Evolutionary conservation across 495 filamentous ascomycete genomes (phyloP).

Genomic region (Neurospora sp.): DNA sequence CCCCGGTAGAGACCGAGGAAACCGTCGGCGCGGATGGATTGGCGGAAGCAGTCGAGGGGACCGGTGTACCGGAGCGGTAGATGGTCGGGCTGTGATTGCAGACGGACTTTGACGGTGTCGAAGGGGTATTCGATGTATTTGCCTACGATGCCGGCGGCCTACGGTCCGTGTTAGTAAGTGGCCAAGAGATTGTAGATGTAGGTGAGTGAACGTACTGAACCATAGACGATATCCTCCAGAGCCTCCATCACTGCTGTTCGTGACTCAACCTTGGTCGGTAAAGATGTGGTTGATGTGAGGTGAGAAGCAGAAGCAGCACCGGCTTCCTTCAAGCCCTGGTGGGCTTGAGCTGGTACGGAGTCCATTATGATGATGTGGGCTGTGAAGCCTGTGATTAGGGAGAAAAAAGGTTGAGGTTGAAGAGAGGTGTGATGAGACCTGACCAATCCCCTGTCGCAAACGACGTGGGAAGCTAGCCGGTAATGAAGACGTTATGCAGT

Average conservation of each 20-base stretch:
- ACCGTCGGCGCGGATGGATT: constrained; percentile 66
- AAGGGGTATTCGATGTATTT: constrained; percentile 98
- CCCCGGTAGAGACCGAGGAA: constrained; percentile 83
- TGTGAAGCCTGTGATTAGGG: not conserved
- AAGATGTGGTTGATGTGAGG: constrained; percentile 4
- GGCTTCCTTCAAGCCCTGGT: constrained; percentile 1
- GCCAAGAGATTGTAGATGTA: not conserved
- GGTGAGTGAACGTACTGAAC: constrained; percentile 53
- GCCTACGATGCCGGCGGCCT: constrained; percentile 80
- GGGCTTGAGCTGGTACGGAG: constrained; percentile 5
- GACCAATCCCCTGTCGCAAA: constrained; percentile 1
- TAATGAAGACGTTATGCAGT: not conserved
- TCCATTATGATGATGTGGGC: constrained; percentile 1
- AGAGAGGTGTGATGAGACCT: not conserved
- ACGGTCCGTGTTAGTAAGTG: constrained; percentile 10
- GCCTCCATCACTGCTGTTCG: constrained; percentile 51
- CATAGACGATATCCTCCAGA: constrained; percentile 71
- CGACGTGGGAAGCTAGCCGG: not conserved
- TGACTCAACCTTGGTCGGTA: constrained; percentile 6
- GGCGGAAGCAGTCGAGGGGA: constrained; percentile 85
- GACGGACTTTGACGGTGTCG: constrained; percentile 86
- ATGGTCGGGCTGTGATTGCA: constrained; percentile 75
- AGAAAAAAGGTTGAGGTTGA: not conserved
- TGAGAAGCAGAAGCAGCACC: not conserved
- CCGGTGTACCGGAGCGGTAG: constrained; percentile 75